A percentile compares a stretch with the other conserved stretches of the same genome.
Evolutionary conservation across 2,329 filamentous ascomycete genomes (phyloP).

Genomic region (Cucurbitaria berberidis): DNA sequence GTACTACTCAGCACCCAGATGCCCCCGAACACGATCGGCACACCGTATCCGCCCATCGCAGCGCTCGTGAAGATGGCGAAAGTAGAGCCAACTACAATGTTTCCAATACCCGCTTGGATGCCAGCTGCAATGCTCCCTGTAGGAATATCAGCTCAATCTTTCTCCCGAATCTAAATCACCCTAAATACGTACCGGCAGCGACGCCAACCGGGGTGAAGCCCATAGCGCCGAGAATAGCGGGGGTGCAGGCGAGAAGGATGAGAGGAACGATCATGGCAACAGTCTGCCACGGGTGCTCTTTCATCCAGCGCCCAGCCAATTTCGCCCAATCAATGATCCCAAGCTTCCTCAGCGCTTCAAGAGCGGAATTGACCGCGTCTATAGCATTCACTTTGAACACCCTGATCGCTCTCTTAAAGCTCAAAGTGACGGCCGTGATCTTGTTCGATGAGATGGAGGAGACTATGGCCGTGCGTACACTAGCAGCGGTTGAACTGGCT

Average conservation of each 20-base stretch:
- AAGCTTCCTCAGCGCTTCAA: background rate
- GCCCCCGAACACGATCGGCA: constrained; percentile 13
- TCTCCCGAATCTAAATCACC: background rate
- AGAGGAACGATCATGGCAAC: constrained; percentile 8
- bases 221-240: background rate
- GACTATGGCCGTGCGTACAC: no score
- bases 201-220: constrained; percentile 13
- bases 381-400: background rate
- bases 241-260: constrained; percentile 2
- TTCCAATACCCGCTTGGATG: constrained; percentile 28
- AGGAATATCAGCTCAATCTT: background rate
- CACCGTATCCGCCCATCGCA: constrained; percentile 31
- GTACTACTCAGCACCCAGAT: background rate
- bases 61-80: constrained; percentile 35
- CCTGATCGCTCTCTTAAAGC: background rate
- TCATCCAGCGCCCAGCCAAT: constrained; percentile 4
- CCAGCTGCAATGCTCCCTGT: constrained; percentile 30
- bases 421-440: background rate
- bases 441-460: background rate
- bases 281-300: constrained; percentile 5
- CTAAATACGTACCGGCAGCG: background rate
- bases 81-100: constrained; percentile 21
- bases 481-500: no score
- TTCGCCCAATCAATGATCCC: background rate
- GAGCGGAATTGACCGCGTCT: background rate